Conservation (phyloP, 257 asterid species). For the Asclepias syriaca region DNA sequence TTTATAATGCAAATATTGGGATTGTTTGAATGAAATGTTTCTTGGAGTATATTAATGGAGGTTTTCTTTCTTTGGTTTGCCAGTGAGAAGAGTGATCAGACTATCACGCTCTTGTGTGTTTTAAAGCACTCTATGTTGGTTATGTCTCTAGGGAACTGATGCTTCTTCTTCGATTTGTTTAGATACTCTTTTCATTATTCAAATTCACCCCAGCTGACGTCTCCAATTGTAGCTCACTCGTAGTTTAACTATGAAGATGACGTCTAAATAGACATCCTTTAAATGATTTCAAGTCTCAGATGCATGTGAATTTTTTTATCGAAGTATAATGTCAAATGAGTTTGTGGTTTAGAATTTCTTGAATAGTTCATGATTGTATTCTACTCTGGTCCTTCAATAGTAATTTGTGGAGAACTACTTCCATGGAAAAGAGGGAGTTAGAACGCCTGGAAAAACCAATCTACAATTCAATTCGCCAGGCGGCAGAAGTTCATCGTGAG, state of each 20-base stretch:
- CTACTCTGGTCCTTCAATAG: conserved; percentile 24
- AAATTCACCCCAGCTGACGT: neutral
- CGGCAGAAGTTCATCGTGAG: conserved; percentile 99
- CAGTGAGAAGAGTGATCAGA: neutral
- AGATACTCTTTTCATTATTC: neutral
- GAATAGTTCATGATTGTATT: neutral
- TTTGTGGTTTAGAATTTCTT: neutral
- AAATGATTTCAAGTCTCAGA: neutral
- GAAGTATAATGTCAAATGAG: neutral
- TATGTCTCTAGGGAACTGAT: neutral
- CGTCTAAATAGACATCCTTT: neutral
- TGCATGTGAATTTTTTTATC: neutral
- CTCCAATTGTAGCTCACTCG: neutral
- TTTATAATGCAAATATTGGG: neutral
- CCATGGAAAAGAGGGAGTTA: conserved; percentile 93
- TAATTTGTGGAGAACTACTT: conserved; percentile 94
- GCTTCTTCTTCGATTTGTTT: neutral
- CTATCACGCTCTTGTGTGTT: neutral
- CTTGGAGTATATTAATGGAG: neutral
- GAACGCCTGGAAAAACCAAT: conserved; percentile 86
- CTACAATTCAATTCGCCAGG: conserved; percentile 89
- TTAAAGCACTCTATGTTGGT: neutral
- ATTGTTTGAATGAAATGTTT: neutral
- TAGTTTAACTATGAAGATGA: neutral
- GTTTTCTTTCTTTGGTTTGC: neutral